Evolutionary conservation across 805 yeast species (phyloP), one percentile per base, ranked within the genome.

Genomic region (Nakazawaea ishiwadae): DNA sequence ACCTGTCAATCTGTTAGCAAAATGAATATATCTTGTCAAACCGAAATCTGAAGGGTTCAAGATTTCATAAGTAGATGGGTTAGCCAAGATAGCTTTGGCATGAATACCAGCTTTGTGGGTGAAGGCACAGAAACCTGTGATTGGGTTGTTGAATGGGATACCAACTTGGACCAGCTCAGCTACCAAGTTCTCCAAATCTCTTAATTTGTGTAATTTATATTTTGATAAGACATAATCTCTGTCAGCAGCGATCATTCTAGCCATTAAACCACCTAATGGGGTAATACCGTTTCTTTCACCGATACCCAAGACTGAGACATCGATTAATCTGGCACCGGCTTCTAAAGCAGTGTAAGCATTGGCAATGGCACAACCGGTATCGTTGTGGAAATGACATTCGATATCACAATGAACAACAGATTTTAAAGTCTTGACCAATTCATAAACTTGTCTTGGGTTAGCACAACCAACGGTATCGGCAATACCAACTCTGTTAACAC

Each of bases 391-490:
- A 66, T 91, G 99, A 65, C 96, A 87, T 71, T 91, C 99, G 56
- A 91, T 90, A 63, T 91, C 99, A 72, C 98, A 91, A 28, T 86
- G 82, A 37, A 91, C 98, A 38, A 91, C 96, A 11, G 90, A 80
- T 68, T 81, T 87, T 63, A 91, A 79, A 33, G 99, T 93, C 60
- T 95, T 82, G 49, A 91, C 93, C 54, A 91, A 78, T 70, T 91
- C 99, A 65, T 91, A 91, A 46, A 91, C 99, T 69, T 93, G 98
- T 70, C 99, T 82, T 56, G 99, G 99, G 73, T 91, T 91, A 51
- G 99, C 99, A 65, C 98, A 84, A 37, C 99, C 99, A 44, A 91
- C 99, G 28, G 99, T 91, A 64, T 91, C 99, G 52, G 99, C 99
- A 69, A 91, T 91, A 70, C 99, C 99, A 42, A 91, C 96, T 68